phyloP scores from a whole-genome alignment of 352 stramenopile genomes.

The Pseudoperonospora humuli region DNA sequence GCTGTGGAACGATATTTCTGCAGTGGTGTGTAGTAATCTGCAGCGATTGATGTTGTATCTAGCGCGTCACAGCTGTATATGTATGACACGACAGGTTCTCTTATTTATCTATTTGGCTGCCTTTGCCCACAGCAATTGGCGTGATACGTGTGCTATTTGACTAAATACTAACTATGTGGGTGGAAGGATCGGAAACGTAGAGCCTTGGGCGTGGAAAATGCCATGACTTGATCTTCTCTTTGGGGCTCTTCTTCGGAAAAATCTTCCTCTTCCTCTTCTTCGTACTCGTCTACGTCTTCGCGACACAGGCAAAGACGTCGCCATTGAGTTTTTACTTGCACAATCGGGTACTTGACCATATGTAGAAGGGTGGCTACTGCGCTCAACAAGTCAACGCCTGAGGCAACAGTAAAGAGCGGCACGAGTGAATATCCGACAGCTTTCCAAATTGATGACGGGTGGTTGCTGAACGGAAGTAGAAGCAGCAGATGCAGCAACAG shows the following conservation, averaged over 20 bases:
- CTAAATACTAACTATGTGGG: constrained; percentile 26
- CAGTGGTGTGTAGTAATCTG: background rate
- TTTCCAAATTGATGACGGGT: constrained; percentile 25
- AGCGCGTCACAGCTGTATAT: background rate
- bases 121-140: no score
- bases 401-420: constrained; percentile 49
- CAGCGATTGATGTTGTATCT: background rate
- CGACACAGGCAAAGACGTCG: constrained; percentile 3
- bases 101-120: constrained; percentile 6
- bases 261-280: constrained; percentile 8
- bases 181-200: constrained; percentile 13
- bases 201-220: constrained; percentile 19
- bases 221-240: constrained; percentile 14
- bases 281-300: constrained; percentile 6
- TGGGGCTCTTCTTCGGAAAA: constrained; percentile 18
- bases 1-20: background rate
- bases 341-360: constrained; percentile 37
- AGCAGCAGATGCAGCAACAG: constrained; percentile 55
- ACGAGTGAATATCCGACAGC: constrained; percentile 41
- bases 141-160: constrained; percentile 3
- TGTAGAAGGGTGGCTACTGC: constrained; percentile 46
- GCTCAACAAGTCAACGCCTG: constrained; percentile 47
- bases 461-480: constrained; percentile 36
- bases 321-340: constrained; percentile 15
- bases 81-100: background rate